Percentiles rank a stretch among this genome's conserved stretches.
Conservation (phyloP, 192 early-diverging fungal genomes). For the Gryganskiella cystojenkinii region DNA sequence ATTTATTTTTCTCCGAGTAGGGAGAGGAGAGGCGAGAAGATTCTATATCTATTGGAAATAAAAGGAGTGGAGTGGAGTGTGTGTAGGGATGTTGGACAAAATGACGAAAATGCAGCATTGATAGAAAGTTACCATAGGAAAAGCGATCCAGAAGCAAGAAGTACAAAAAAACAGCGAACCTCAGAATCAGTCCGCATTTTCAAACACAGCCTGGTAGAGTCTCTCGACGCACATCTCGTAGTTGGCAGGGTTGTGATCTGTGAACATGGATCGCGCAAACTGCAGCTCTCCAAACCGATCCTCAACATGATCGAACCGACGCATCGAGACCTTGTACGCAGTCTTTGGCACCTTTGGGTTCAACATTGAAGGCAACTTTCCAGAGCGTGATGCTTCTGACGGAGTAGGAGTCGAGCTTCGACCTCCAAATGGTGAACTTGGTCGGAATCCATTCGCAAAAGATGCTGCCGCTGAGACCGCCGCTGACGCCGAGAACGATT, state of each 20-base stretch:
- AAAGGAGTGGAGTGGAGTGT: too few species aligned
- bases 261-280: slow-evolving; percentile 84
- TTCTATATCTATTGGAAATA: too few species aligned
- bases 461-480: slow-evolving; percentile 21
- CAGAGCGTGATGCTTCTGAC: too few species aligned
- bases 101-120: too few species aligned
- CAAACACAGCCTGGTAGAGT: slow-evolving; percentile 30
- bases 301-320: slow-evolving; percentile 79
- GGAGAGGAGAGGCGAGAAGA: too few species aligned
- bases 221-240: slow-evolving; percentile 68
- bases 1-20: too few species aligned
- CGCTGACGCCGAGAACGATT: slow-evolving; percentile 21
- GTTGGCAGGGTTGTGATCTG: slow-evolving; percentile 77
- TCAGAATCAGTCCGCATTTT: slow-evolving; percentile 3
- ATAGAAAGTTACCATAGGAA: too few species aligned
- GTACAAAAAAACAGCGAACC: background rate
- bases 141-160: too few species aligned
- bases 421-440: slow-evolving; percentile 39
- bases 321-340: slow-evolving; percentile 63
- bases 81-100: too few species aligned
- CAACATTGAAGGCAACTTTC: background rate
- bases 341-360: slow-evolving; percentile 52
- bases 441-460: slow-evolving; percentile 20
- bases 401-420: slow-evolving; percentile 30
- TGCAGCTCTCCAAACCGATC: slow-evolving; percentile 81